Base-by-base conservation (phyloP, 2,329 filamentous ascomycete genomes). In the Exophiala lecanii-corni region DNA sequence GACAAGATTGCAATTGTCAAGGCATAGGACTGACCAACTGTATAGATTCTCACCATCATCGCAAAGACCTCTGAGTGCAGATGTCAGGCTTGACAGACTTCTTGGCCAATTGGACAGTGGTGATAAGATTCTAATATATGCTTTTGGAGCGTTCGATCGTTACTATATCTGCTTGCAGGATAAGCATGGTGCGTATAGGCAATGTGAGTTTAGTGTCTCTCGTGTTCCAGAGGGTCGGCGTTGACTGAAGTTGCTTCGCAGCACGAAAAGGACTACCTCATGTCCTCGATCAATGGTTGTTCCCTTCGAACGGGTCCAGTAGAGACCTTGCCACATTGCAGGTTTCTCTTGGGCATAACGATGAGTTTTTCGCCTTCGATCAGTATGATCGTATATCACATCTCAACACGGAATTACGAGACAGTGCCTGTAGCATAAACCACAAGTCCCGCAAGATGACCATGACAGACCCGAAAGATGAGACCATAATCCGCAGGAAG, bases 131-230 rank as follows among this genome's bases (percentile, higher is more conserved):
- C 43, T 67, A 2, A 60, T 65, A 3, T 64, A 62, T 41, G 64
- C 63, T 1, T 63, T 66, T 38, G 64, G 63, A 0, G 63, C 63
- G 0, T 67, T 67, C 26, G 64, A 65, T 32, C 53, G 62, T 34
- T 66, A 66, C 41, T 67, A 65, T 36, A 55, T 67, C 5, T 66
- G 63, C 40, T 67, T 62, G 64, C 64, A 59, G 44, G 65, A 58
- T 13, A 55, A 51, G 28, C 50, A 52, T 13, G 63, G 64, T 5
- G 53, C 60, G 19, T 65, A 59, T 37, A 56, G 53, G 34, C 63
- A 66, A 60, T 63, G 63, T 64, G 42, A 23, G 51, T 18, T 18
- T 9, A 6, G 23, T 26, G 7, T 2, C 15, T 21, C 15, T 41
- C 5, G 12, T 23, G 26, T 15, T 23, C 21, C 7, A 38, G 32